phyloP scores from a whole-genome alignment of 2,329 filamentous ascomycete genomes.

The Endoconidiophora laricicola region DNA sequence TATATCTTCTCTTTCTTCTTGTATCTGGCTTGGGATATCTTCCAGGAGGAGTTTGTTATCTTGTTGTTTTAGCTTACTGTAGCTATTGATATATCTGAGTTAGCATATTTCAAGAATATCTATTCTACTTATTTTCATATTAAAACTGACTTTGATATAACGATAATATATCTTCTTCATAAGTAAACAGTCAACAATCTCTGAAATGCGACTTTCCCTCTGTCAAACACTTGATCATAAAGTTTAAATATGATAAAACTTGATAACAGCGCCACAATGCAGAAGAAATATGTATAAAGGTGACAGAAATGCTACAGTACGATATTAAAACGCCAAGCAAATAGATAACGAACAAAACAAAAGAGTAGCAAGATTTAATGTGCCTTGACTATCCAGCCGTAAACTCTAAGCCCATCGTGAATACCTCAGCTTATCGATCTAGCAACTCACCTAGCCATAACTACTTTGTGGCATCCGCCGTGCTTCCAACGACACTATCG shows the following conservation, averaged over 20 bases:
- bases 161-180: no score
- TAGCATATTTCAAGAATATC: no score
- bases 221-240: not conserved
- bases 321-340: not conserved
- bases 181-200: no score
- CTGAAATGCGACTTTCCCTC: not conserved
- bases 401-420: not conserved
- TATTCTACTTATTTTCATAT: no score
- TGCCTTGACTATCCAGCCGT: not conserved
- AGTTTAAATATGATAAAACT: not conserved
- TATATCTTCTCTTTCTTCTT: not conserved
- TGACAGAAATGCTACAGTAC: not conserved
- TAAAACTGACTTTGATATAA: no score
- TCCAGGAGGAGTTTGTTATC: no score
- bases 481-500: not conserved
- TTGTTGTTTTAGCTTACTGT: no score
- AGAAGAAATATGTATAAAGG: not conserved
- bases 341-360: conserved; percentile 1
- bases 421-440: not conserved
- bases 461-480: not conserved
- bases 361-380: not conserved
- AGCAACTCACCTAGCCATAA: not conserved
- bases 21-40: no score
- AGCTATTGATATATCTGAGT: no score
- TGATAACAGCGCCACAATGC: not conserved